Percentiles rank a stretch among this genome's conserved stretches.
These are phyloP conservation scores for Fomes fomentarius DNA, from an alignment of 1,284 basidiomycete species.

Conservation along the genomic window DNA sequence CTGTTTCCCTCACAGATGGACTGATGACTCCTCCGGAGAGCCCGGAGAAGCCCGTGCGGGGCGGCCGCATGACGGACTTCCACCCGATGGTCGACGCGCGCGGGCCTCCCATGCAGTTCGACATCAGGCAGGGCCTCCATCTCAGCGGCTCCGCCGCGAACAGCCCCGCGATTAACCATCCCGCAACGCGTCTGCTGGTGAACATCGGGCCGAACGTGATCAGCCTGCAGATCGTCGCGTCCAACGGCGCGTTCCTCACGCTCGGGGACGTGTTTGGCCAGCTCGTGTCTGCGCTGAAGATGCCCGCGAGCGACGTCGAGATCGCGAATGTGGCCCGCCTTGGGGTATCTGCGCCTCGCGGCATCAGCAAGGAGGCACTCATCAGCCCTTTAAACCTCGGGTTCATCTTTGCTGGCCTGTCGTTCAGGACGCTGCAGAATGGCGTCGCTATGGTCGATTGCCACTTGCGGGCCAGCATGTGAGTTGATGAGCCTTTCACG, in stretches of 20 bases:
- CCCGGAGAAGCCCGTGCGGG: conserved; percentile 19
- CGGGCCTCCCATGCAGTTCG: conserved; percentile 10
- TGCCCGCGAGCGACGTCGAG: conserved; percentile 3
- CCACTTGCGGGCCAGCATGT: conserved; percentile 7
- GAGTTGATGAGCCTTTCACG: not conserved
- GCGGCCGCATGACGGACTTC: conserved; percentile 12
- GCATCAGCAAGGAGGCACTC: not conserved
- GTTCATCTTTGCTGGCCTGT: conserved; percentile 21
- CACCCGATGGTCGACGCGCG: conserved; percentile 20
- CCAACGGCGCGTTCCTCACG: conserved; percentile 6
- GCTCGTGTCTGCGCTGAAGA: conserved; percentile 2
- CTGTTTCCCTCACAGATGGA: conserved; percentile 23
- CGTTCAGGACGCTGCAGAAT: conserved; percentile 7
- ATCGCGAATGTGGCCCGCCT: not conserved
- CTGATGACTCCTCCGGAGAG: conserved; percentile 32
- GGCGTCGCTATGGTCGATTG: conserved; percentile 19
- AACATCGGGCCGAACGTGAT: conserved; percentile 9
- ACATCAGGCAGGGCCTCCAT: conserved; percentile 12
- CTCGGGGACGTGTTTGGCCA: conserved; percentile 17
- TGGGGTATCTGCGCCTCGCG: not conserved
- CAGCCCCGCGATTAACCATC: conserved; percentile 14
- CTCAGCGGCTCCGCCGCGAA: conserved; percentile 3
- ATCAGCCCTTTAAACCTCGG: conserved; percentile 12
- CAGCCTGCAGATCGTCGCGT: conserved; percentile 5
- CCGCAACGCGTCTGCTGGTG: conserved; percentile 10